Percentiles rank a stretch among this genome's conserved stretches.
These are phyloP conservation scores for Fusarium udum DNA, from an alignment of 2,329 filamentous ascomycete genomes.

Conservation along the genomic window DNA sequence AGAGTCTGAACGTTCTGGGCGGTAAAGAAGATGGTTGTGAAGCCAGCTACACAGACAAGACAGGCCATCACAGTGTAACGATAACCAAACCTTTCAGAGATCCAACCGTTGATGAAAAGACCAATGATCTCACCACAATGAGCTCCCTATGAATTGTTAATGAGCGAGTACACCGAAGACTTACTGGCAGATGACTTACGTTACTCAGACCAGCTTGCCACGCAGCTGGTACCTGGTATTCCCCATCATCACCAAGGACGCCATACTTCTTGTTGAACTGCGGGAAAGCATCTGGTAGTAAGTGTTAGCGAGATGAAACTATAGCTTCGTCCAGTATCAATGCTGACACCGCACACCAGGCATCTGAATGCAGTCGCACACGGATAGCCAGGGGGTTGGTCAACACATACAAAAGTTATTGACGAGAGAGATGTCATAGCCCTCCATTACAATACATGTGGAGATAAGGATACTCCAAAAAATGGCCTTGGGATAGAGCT, in stretches of 20 bases:
- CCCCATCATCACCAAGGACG: constrained; percentile 54
- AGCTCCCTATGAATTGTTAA: constrained; percentile 53
- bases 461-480: constrained; percentile 38
- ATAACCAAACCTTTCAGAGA: constrained; percentile 75
- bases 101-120: constrained; percentile 70
- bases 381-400: background rate
- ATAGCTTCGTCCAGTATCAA: background rate
- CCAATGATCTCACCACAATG: constrained; percentile 73
- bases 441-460: constrained; percentile 39
- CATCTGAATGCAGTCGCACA: background rate
- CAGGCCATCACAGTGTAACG: constrained; percentile 70
- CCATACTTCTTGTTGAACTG: constrained; percentile 69
- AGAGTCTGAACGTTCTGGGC: constrained; percentile 67
- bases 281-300: constrained; percentile 58
- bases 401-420: constrained; percentile 37
- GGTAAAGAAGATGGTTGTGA: constrained; percentile 73
- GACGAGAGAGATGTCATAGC: constrained; percentile 36
- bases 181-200: constrained; percentile 42
- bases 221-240: constrained; percentile 65
- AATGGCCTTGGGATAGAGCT: constrained; percentile 37
- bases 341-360: background rate
- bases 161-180: constrained; percentile 2
- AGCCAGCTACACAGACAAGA: constrained; percentile 62
- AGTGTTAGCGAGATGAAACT: constrained; percentile 14
- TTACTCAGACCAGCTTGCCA: constrained; percentile 72